Evolutionary conservation across 2,329 filamentous ascomycete species (phyloP), one percentile per base, ranked within the genome.

Genomic region (Helotiales sp.): DNA sequence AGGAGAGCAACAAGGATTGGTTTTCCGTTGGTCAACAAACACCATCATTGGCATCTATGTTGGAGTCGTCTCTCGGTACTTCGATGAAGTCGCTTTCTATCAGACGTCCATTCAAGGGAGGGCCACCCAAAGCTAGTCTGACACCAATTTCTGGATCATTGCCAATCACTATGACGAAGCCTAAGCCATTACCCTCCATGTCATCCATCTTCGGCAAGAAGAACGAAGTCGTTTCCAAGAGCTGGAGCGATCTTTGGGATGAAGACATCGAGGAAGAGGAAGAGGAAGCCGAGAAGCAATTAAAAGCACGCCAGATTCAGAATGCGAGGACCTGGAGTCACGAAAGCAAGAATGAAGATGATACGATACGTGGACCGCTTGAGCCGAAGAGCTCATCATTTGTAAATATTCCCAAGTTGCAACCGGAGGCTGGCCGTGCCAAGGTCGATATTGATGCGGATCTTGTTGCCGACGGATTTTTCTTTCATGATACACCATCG

Each of bases 211-310:
- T 96, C 71, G 90, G 90, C 52, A 86, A 86, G 69, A 86, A 89
- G 71, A 83, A 85, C 62, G 89, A 93, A 46, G 79, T 83, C 48
- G 90, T 96, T 48, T 96, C 95, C 56, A 98, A 98, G 87, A 98
- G 95, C 79, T 99, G 95, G 95, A 96, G 93, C 70, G 95, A 99
- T 73, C 86, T 98, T 73, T 97, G 92, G 88, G 93, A 98, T 58
- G 93, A 98, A 73, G 93, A 98, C 54, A 78, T 80, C 46, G 92
- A 95, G 69, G 87, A 89, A 63, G 86, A 89, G 62, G 84, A 90
- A 66, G 83, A 88, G 67, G 84, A 82, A 82, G 63, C 83, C 88
- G 71, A 76, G 84, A 75, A 81, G 59, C 77, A 77, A 5, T 75
- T 89, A 25, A 83, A 88, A 74, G 78, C 86, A 63, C 77, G 79